A percentile compares a stretch with the other conserved stretches of the same genome.
These are phyloP conservation scores for Ceratocystis colombiana DNA, from an alignment of 2,329 filamentous ascomycete genomes.

Conservation along the genomic window DNA sequence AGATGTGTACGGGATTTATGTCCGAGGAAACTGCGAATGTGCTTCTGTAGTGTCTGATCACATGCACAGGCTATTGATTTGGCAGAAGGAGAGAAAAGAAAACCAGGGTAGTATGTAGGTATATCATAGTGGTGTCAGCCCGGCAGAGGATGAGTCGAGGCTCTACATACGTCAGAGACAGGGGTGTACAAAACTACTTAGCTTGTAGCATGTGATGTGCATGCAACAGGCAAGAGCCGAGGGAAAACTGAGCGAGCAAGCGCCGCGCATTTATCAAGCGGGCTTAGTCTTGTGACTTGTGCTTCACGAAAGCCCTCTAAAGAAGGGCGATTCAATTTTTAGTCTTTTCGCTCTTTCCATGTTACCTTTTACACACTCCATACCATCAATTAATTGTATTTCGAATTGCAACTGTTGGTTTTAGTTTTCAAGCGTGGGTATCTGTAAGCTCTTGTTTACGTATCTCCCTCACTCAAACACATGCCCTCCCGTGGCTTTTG, in stretches of 20 bases:
- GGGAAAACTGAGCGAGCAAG: neutral
- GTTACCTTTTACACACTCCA: neutral
- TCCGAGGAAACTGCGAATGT: neutral
- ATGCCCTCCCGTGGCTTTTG: neutral
- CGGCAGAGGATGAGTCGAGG: neutral
- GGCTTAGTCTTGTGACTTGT: neutral
- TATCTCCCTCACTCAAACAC: neutral
- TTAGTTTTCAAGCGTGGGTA: neutral
- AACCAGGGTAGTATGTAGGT: neutral
- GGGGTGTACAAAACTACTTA: neutral
- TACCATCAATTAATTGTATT: neutral
- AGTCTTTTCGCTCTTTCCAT: neutral
- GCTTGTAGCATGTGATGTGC: constrained; percentile 7
- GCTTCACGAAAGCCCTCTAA: neutral
- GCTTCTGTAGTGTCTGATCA: neutral
- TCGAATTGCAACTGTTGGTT: neutral
- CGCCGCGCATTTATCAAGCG: neutral
- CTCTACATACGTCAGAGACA: constrained; percentile 13
- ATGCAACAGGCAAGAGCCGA: constrained; percentile 10
- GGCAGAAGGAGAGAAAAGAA: neutral
- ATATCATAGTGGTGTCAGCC: neutral
- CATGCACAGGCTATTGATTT: neutral
- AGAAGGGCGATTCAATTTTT: neutral
- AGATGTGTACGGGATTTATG: neutral
- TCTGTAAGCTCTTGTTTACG: neutral